Conservation (phyloP, 352 stramenopile species). For the Phytophthora sansomeana region DNA sequence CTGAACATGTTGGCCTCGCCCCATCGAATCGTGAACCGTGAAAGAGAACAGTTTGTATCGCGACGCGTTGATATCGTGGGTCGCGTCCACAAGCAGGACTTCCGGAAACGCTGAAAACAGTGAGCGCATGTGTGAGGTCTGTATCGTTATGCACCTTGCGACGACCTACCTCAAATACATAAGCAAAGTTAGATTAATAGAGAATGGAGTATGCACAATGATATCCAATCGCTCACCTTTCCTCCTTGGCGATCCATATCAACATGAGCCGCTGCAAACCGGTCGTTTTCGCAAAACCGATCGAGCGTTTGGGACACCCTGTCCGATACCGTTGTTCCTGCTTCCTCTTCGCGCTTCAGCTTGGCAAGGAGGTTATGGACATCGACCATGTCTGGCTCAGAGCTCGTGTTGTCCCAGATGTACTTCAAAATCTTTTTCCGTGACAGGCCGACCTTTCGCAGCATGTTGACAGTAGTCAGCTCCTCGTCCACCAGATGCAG, state of each 20-base stretch:
- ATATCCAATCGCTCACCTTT: background rate
- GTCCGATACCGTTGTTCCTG: background rate
- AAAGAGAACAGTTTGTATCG: slow-evolving; percentile 31
- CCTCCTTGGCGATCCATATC: background rate
- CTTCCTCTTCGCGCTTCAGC: background rate
- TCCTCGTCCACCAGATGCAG: background rate
- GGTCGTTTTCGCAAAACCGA: slow-evolving; percentile 8
- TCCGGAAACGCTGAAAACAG: slow-evolving; percentile 2
- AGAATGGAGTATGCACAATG: too few species aligned
- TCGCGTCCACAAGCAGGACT: slow-evolving; percentile 13
- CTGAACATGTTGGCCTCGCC: slow-evolving; percentile 23
- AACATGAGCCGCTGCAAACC: background rate
- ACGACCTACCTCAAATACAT: background rate
- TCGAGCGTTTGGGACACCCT: background rate
- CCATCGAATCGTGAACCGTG: slow-evolving; percentile 20
- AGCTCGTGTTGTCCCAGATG: slow-evolving; percentile 7
- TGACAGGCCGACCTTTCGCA: background rate
- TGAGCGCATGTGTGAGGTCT: background rate
- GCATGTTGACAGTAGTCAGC: background rate
- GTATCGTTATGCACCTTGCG: background rate
- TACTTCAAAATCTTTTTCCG: slow-evolving; percentile 11
- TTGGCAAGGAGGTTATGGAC: slow-evolving; percentile 6
- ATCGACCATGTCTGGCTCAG: background rate
- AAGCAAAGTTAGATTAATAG: background rate
- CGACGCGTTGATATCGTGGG: slow-evolving; percentile 9